A percentile compares a stretch with the other conserved stretches of the same genome.
phyloP scores from a whole-genome alignment of 2,329 filamentous ascomycete species.

The Xylariaceae sp. region DNA sequence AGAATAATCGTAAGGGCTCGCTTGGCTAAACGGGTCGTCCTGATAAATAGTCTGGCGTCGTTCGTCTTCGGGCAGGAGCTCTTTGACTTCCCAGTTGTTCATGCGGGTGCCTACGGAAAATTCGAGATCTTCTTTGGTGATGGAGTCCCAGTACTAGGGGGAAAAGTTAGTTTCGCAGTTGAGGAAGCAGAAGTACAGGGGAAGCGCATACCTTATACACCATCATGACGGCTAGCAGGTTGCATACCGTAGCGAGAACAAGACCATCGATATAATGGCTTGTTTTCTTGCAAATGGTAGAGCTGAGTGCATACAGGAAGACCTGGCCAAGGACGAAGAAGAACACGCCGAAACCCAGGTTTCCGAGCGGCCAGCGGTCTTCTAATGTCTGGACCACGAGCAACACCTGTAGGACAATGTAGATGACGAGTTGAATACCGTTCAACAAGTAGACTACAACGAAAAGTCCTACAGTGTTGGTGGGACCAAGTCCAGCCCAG shows the following conservation, averaged over 20 bases:
- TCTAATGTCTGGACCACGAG: constrained; percentile 86
- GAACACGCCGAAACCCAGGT: constrained; percentile 84
- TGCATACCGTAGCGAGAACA: constrained; percentile 92
- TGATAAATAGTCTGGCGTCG: constrained; percentile 68
- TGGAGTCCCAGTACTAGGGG: constrained; percentile 92
- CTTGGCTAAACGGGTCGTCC: constrained; percentile 58
- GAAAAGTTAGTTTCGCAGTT: constrained; percentile 27
- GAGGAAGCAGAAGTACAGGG: not conserved
- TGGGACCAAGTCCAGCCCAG: constrained; percentile 80
- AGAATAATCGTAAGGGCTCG: constrained; percentile 44
- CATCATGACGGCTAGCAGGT: constrained; percentile 97
- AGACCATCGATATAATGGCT: constrained; percentile 92
- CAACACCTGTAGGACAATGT: constrained; percentile 81
- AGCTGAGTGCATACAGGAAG: constrained; percentile 84
- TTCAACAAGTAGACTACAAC: constrained; percentile 90
- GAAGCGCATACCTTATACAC: constrained; percentile 75
- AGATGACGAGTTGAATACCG: constrained; percentile 79
- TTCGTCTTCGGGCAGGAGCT: constrained; percentile 77
- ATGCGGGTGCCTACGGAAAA: constrained; percentile 94
- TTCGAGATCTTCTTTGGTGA: constrained; percentile 96
- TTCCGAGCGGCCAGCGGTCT: constrained; percentile 91
- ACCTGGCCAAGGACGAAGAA: constrained; percentile 93
- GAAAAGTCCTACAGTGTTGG: constrained; percentile 84
- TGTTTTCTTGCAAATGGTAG: constrained; percentile 75
- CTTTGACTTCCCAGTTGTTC: constrained; percentile 99